Percentiles rank a stretch among this genome's conserved stretches.
Conservation (phyloP, 495 filamentous ascomycete genomes). For the Neurospora sp. region DNA sequence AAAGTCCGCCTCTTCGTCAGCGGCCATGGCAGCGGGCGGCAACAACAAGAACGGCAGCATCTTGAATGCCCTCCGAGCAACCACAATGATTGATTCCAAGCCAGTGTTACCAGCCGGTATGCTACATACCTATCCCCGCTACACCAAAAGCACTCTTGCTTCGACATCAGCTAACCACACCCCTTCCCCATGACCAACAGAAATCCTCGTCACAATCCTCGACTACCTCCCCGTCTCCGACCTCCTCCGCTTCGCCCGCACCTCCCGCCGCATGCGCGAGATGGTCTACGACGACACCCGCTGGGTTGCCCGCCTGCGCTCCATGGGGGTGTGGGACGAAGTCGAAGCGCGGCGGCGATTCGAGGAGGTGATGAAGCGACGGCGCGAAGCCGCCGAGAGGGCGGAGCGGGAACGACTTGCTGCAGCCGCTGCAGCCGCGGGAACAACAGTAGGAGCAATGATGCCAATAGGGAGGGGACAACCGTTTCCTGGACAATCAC, state of each 20-base stretch:
- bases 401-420: slow-evolving; percentile 11
- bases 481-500: neutral
- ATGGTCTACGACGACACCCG: slow-evolving; percentile 99
- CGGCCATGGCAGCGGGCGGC: neutral
- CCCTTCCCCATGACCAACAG: slow-evolving; percentile 27
- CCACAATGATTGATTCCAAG: slow-evolving; percentile 65
- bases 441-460: neutral
- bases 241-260: slow-evolving; percentile 75
- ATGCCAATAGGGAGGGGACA: neutral
- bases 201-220: slow-evolving; percentile 81
- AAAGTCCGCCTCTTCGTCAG: neutral
- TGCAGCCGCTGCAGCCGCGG: slow-evolving; percentile 1
- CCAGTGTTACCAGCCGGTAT: slow-evolving; percentile 71
- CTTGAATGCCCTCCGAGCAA: slow-evolving; percentile 61
- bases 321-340: slow-evolving; percentile 92
- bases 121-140: slow-evolving; percentile 1
- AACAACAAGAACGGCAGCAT: slow-evolving; percentile 35
- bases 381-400: slow-evolving; percentile 42
- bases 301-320: slow-evolving; percentile 76
- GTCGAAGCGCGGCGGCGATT: slow-evolving; percentile 67
- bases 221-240: slow-evolving; percentile 80
- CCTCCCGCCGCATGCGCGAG: slow-evolving; percentile 81
- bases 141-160: too few relatives aligned
- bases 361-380: slow-evolving; percentile 61
- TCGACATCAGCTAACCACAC: neutral